These are phyloP conservation scores for Curvularia spicifera DNA, from an alignment of 2,329 filamentous ascomycete species.

Conservation along the genomic window DNA sequence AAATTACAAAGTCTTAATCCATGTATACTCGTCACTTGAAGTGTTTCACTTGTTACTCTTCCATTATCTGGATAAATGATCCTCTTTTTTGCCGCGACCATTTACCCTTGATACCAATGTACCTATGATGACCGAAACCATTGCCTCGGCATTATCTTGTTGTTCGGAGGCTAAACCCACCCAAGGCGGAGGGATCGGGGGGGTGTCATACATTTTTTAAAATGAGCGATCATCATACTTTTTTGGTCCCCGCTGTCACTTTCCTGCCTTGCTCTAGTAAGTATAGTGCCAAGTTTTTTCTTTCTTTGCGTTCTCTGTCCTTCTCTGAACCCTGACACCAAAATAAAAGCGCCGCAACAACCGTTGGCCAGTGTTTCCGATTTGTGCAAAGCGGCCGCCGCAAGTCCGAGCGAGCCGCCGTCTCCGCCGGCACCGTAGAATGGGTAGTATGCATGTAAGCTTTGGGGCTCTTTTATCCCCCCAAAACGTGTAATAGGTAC, in stretches of 20 bases:
- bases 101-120: not conserved
- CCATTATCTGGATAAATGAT: not conserved
- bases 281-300: not conserved
- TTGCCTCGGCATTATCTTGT: not conserved
- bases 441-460: not conserved
- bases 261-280: not conserved
- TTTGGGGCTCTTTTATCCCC: not conserved
- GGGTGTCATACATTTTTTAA: not conserved
- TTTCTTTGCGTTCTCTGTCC: no score
- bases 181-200: not conserved
- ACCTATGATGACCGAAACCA: not conserved
- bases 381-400: not conserved
- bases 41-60: not conserved
- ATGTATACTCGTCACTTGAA: not conserved
- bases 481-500: not conserved
- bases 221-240: slow-evolving; percentile 3
- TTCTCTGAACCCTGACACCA: not conserved
- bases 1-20: slow-evolving; percentile 14
- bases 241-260: slow-evolving; percentile 2
- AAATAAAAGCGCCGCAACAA: not conserved
- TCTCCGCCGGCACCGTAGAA: not conserved
- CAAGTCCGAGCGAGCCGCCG: slow-evolving; percentile 6
- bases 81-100: not conserved
- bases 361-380: slow-evolving; percentile 6
- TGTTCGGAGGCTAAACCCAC: not conserved